Evolutionary conservation across 164 flowering plant species (phyloP).

Genomic region (Saururus chinensis): DNA sequence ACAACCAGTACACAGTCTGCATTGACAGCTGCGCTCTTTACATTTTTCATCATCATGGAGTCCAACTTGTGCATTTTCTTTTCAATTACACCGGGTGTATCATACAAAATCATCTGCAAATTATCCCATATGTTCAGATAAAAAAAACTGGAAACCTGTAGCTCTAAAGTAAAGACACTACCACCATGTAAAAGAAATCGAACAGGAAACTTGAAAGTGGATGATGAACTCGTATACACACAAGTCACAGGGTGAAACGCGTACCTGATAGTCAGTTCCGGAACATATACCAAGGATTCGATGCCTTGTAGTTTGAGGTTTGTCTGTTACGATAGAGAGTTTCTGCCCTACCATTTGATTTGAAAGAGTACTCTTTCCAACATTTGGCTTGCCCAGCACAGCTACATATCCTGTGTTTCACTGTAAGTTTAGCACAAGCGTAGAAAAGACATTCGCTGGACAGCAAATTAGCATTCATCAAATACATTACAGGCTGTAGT

Average conservation of each 20-base stretch:
- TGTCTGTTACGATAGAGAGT: conserved; percentile 89
- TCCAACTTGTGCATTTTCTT: conserved; percentile 95
- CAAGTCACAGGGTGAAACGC: neutral
- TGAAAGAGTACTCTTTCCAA: conserved; percentile 91
- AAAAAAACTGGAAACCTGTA: neutral
- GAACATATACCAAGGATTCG: conserved; percentile 95
- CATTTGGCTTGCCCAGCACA: conserved; percentile 93
- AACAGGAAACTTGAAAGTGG: too few relatives aligned
- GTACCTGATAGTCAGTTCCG: conserved; percentile 80
- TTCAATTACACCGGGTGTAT: conserved; percentile 96
- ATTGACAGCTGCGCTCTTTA: conserved; percentile 70
- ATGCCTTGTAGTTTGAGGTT: conserved; percentile 96
- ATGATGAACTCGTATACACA: too few relatives aligned
- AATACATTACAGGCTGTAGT: too few relatives aligned
- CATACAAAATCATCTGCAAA: conserved; percentile 90
- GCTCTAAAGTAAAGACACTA: too few relatives aligned
- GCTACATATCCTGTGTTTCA: conserved; percentile 72
- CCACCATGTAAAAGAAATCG: too few relatives aligned
- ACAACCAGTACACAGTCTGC: conserved; percentile 90
- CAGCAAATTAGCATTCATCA: neutral
- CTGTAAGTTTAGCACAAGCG: neutral
- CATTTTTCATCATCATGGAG: conserved; percentile 98
- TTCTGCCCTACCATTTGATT: conserved; percentile 98
- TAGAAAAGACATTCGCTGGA: neutral
- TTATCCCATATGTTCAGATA: conserved; percentile 15